Evolutionary conservation across 768 basidiomycete genomes (phyloP).

Genomic region (Lyophyllum semitale): DNA sequence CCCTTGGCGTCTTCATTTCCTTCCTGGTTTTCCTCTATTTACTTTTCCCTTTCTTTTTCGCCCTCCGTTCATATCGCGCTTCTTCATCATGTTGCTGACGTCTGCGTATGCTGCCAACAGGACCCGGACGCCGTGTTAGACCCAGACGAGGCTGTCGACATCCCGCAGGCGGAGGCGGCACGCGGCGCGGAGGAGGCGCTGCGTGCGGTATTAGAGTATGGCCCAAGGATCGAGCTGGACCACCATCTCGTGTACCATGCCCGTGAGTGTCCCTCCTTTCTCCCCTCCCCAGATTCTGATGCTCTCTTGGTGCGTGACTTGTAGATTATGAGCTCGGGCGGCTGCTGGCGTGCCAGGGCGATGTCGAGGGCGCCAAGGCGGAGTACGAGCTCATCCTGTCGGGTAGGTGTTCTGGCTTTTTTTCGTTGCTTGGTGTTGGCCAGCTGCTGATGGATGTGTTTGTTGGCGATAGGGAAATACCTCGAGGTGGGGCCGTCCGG

Average conservation of each 20-base stretch:
- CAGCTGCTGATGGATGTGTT: background rate
- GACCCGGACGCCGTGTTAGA: conserved; percentile 63
- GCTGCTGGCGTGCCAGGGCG: conserved; percentile 69
- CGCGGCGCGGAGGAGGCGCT: conserved; percentile 58
- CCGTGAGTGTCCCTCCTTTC: conserved; percentile 59
- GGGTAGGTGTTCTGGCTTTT: conserved; percentile 42
- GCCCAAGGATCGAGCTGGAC: conserved; percentile 76
- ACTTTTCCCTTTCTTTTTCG: too few relatives aligned
- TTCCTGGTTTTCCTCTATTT: too few relatives aligned
- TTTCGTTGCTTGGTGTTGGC: background rate
- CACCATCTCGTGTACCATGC: conserved; percentile 89
- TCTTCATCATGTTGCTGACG: too few relatives aligned
- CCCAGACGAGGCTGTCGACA: conserved; percentile 29
- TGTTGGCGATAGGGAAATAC: conserved; percentile 48
- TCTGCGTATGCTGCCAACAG: conserved; percentile 26
- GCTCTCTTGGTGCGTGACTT: background rate
- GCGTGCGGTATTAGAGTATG: conserved; percentile 67
- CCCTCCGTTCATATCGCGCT: too few relatives aligned
- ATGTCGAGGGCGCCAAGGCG: conserved; percentile 55
- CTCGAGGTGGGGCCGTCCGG: conserved; percentile 66
- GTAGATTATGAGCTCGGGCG: conserved; percentile 88
- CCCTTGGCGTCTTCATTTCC: too few relatives aligned
- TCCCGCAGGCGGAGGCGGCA: conserved; percentile 54
- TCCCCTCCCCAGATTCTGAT: background rate
- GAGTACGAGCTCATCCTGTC: conserved; percentile 85